A percentile compares a stretch with the other conserved stretches of the same genome.
Conservation (phyloP, 331 rosid genomes). For the Ulmus americana region DNA sequence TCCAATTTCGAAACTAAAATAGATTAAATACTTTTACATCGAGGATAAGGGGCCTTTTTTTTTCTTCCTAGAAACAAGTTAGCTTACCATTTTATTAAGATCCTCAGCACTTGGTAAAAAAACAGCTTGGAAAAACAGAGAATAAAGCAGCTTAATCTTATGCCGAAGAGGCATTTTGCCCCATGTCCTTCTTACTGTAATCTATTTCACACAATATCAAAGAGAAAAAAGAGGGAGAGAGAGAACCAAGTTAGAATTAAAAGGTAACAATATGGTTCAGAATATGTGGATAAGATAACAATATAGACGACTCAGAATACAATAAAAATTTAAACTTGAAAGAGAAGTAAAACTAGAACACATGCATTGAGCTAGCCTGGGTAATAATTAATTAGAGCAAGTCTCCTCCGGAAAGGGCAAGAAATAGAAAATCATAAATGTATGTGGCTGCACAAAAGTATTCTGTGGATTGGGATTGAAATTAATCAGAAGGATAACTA, state of each 20-base stretch:
- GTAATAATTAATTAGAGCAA: background rate
- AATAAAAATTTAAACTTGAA: background rate
- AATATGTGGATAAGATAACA: background rate
- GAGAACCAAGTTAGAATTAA: background rate
- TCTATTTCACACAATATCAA: slow-evolving; percentile 39
- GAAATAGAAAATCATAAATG: background rate
- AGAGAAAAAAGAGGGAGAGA: background rate
- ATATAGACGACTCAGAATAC: background rate
- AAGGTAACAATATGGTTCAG: background rate
- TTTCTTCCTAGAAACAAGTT: background rate
- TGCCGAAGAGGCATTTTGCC: slow-evolving; percentile 89
- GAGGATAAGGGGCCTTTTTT: background rate
- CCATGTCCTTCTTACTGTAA: slow-evolving; percentile 85
- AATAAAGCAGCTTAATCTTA: slow-evolving; percentile 64
- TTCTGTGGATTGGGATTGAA: background rate
- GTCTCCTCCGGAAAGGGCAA: background rate
- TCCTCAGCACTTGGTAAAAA: slow-evolving; percentile 75
- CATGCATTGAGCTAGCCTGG: background rate
- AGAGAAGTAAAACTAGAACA: background rate
- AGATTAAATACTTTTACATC: background rate
- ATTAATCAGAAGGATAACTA: too few species aligned
- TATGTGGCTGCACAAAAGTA: background rate
- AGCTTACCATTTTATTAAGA: slow-evolving; percentile 65
- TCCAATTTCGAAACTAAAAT: background rate
- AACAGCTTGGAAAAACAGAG: slow-evolving; percentile 66